These are phyloP conservation scores for Priceomyces melissophilus DNA, from an alignment of 805 yeast species.

Conservation along the genomic window DNA sequence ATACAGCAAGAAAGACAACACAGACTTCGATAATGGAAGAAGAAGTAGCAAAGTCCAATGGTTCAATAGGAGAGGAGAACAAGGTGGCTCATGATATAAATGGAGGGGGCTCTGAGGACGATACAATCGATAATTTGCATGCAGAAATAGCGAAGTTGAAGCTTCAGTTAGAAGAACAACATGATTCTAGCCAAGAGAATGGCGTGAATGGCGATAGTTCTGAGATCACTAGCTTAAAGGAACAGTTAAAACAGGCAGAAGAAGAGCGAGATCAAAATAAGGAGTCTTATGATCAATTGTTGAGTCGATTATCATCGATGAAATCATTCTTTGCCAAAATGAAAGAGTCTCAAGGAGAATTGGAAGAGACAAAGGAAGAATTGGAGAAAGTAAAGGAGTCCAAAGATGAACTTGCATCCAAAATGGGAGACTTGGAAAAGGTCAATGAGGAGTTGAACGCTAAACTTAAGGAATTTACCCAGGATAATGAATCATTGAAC, in stretches of 20 bases:
- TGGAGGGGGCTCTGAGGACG: background rate
- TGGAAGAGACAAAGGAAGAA: slow-evolving; percentile 51
- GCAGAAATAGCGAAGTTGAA: slow-evolving; percentile 2
- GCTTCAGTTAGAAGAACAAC: slow-evolving; percentile 3
- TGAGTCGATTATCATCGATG: slow-evolving; percentile 68
- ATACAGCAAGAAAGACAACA: too few relatives aligned
- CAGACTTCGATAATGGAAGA: too few relatives aligned
- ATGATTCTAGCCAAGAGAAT: background rate
- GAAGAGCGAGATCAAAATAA: slow-evolving; percentile 57
- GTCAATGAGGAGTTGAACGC: slow-evolving; percentile 15
- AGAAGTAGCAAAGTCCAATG: too few relatives aligned
- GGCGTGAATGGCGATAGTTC: background rate
- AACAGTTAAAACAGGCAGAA: slow-evolving; percentile 22
- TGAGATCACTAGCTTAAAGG: slow-evolving; percentile 6
- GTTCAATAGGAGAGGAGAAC: too few relatives aligned
- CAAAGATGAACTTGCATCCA: slow-evolving; percentile 13
- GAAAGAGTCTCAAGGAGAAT: slow-evolving; percentile 65
- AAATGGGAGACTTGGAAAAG: slow-evolving; percentile 8
- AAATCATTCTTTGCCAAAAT: slow-evolving; percentile 66
- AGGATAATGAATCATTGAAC: slow-evolving; percentile 42
- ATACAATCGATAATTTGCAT: background rate
- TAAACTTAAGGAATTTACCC: slow-evolving; percentile 17
- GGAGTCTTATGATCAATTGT: slow-evolving; percentile 56
- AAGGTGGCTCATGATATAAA: background rate
- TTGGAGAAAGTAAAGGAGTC: slow-evolving; percentile 24